Base-by-base conservation (phyloP, 257 asterid species). In the Cynanchum wilfordii region DNA sequence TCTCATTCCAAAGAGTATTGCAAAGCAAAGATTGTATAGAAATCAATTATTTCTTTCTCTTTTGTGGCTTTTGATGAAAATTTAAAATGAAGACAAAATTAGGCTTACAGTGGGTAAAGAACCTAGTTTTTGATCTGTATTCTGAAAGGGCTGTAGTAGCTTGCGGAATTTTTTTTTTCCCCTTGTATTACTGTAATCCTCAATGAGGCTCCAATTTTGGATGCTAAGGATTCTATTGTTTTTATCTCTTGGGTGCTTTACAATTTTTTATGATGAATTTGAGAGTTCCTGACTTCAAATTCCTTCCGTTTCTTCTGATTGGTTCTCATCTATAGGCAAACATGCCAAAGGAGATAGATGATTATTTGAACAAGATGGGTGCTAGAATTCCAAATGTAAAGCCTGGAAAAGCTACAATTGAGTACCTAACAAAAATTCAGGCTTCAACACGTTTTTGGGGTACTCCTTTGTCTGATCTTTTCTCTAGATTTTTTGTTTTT, bases 381-480 rank as follows among this genome's bases (percentile, higher is more conserved):
- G 98, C 98, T 47, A 84, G 98, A 82, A 87, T 95, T 79, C 98
- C 98, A 33, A 84, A 84, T 63, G 82, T 92, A 78, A 95, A 95
- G 81, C 99, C 99, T 5, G 99, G 99, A 81, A 91, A 87, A 82
- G 97, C 98, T 73, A 92, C 99, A 42, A 83, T 95, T 5, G 98
- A 92, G 82, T 92, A 92, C 82, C 78, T 95, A 82, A 90, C 96
- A n/a, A 90, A 90, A 84, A 81, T 95, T 81, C 99, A 95, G 86
- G 93, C 96, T 55, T 95, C 99, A 29, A 91, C 99, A 16, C 99
- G 98, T 59, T 92, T 95, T 76, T 95, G 99, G 99, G 99, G 99
- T 94, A 86, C 75, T 70, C 51, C 68, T 36, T 27, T 74, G 20
- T 57, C 62, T 13, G 47, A 15, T 27, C 10, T 44, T 73, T 74